Evolutionary conservation across 257 asterid genomes (phyloP), one percentile per base, ranked within the genome.

Genomic region (Solanum lignicaule): DNA sequence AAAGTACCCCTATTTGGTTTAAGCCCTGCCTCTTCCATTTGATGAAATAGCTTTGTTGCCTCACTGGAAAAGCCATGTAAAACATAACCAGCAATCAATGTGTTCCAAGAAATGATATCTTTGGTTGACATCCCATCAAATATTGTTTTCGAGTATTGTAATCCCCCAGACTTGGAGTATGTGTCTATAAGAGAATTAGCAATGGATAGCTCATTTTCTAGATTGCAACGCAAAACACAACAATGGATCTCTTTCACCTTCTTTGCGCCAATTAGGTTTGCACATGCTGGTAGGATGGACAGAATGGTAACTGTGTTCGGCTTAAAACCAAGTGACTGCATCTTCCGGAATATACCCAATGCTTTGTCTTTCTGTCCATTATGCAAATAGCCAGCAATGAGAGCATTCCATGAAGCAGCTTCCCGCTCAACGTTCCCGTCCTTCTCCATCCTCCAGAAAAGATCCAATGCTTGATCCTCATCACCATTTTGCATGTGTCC

Each of bases 241-340:
- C 98, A 87, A 87, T 95, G 96, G 84, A 96, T 93, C 93, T 96
- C 99, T 88, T 92, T 96, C 85, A 96, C 93, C 94, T 93, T 96
- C 38, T 90, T 96, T 48, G 90, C 65, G 9, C 94, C 92, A 78
- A 96, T 86, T 87, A 96, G 62, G 88, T 92, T 94, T 13, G 98
- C 94, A 90, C 94, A 93, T 5, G 96, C 97, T 14, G 96, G 98
- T 86, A 95, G 89, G 87, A 94, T 93, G 91, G 98, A 93, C 92
- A 95, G 89, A 82, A 94, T 87, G 60, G 98, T 95, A 86, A 96
- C 90, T 12, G 96, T 85, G 76, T 96, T 96, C 21, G 98, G 98
- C 87, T 92, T 93, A 62, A 94, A 69, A 75, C 90, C 89, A 69
- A 68, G 83, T 84, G 93, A 88, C 79, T 94, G 96, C 99, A 96